A percentile compares a stretch with the other conserved stretches of the same genome.
phyloP scores from a whole-genome alignment of 2,329 filamentous ascomycete species.

The Epicoccum sorghinum region DNA sequence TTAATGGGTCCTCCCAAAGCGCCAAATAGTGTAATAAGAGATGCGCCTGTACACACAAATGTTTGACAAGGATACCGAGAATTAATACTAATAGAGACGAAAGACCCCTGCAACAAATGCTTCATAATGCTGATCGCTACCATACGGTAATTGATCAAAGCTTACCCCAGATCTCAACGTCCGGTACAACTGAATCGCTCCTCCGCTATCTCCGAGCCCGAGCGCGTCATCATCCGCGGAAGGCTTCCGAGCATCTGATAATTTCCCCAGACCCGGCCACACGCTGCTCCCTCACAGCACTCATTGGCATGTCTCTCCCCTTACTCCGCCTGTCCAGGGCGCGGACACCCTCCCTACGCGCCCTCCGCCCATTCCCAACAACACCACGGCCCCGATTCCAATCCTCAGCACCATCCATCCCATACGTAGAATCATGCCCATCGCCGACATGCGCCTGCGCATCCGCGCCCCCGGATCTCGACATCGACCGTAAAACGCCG shows the following conservation, averaged over 20 bases:
- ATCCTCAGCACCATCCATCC: slow-evolving; percentile 19
- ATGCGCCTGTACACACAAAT: no score
- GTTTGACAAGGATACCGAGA: no score
- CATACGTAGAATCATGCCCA: slow-evolving; percentile 63
- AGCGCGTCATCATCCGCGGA: slow-evolving; percentile 11
- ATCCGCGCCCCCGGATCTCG: slow-evolving; percentile 67
- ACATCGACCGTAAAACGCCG: slow-evolving; percentile 73
- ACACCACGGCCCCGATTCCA: slow-evolving; percentile 7
- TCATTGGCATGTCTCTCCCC: background rate
- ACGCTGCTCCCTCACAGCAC: background rate
- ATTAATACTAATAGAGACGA: no score
- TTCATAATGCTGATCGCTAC: no score
- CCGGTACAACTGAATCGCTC: no score
- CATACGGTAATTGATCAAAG: no score
- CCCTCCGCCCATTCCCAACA: slow-evolving; percentile 14
- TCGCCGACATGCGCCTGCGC: slow-evolving; percentile 77
- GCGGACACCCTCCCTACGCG: background rate
- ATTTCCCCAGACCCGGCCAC: slow-evolving; percentile 7
- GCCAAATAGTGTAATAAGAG: no score
- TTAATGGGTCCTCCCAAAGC: no score
- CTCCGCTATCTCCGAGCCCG: slow-evolving; percentile 12
- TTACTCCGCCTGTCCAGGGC: slow-evolving; percentile 1
- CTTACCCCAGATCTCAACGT: no score
- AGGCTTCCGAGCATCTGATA: slow-evolving; percentile 4
- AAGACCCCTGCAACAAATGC: no score